A percentile compares a stretch with the other conserved stretches of the same genome.
phyloP scores from a whole-genome alignment of 192 early-diverging fungal genomes.

The Dissophora globulifera region DNA sequence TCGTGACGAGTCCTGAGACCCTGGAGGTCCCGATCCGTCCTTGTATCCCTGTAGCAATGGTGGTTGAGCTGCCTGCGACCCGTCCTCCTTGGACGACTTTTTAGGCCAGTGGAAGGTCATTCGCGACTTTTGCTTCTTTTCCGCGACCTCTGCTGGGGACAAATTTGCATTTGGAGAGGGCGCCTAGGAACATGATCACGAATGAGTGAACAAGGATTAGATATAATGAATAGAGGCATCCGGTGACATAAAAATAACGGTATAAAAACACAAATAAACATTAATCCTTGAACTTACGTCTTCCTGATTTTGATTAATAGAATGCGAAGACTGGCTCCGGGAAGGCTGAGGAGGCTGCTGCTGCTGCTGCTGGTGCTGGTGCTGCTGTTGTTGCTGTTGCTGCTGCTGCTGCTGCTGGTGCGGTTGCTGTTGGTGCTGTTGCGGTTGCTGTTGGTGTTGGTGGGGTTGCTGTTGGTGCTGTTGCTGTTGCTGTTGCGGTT shows the following conservation, averaged over 20 bases:
- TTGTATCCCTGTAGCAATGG: neutral
- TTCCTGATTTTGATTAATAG: constrained; percentile 30
- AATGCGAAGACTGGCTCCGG: constrained; percentile 34
- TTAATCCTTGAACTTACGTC: constrained; percentile 15
- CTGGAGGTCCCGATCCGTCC: too few species aligned
- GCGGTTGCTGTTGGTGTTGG: constrained; percentile 3
- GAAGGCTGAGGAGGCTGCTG: constrained; percentile 11
- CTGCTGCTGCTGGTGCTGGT: constrained; percentile 16
- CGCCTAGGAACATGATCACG: neutral
- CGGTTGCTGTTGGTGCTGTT: constrained; percentile 15
- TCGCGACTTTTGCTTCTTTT: constrained; percentile 48
- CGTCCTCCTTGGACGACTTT: constrained; percentile 39
- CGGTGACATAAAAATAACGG: too few species aligned
- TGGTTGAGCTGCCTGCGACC: neutral
- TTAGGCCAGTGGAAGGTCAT: constrained; percentile 55
- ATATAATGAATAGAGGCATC: too few species aligned
- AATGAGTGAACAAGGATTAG: too few species aligned
- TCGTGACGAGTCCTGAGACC: constrained; percentile 32
- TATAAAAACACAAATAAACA: neutral
- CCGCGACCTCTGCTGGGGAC: constrained; percentile 31
- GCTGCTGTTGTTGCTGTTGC: constrained; percentile 1
- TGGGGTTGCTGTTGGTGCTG: constrained; percentile 18
- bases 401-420: constrained; percentile 15
- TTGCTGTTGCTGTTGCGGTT: constrained; percentile 23
- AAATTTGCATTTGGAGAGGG: neutral